These are phyloP conservation scores for Fusarium sp. DNA, from an alignment of 2,329 filamentous ascomycete species.

Conservation along the genomic window DNA sequence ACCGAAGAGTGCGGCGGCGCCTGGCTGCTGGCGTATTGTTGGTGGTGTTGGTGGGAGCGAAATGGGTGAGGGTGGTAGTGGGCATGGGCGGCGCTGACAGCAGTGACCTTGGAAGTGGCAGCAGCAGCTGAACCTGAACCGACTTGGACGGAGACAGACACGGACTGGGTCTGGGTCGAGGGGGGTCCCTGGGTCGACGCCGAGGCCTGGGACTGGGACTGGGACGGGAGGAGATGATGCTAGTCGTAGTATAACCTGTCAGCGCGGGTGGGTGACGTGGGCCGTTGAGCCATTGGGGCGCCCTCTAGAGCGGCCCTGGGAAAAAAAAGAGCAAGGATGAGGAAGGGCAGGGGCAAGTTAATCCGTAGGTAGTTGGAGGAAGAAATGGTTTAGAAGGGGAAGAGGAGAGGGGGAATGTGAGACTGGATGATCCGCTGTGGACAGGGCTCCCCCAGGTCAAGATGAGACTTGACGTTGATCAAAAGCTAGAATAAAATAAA, in stretches of 20 bases:
- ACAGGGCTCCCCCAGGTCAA: slow-evolving; percentile 29
- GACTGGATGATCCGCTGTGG: slow-evolving; percentile 26
- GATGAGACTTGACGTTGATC: slow-evolving; percentile 35
- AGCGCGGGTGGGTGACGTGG: slow-evolving; percentile 46
- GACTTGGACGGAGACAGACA: neutral
- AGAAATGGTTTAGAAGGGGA: slow-evolving; percentile 2
- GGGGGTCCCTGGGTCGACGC: slow-evolving; percentile 26
- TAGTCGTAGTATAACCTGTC: slow-evolving; percentile 40
- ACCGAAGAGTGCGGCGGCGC: slow-evolving; percentile 36
- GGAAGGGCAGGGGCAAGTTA: slow-evolving; percentile 20
- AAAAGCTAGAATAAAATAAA: slow-evolving; percentile 5
- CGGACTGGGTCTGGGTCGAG: neutral
- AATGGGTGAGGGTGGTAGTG: slow-evolving; percentile 33
- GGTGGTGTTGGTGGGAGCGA: slow-evolving; percentile 36
- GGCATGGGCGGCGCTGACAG: slow-evolving; percentile 11
- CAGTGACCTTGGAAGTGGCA: slow-evolving; percentile 16
- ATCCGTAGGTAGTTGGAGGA: slow-evolving; percentile 9
- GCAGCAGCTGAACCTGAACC: slow-evolving; percentile 32
- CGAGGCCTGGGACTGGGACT: slow-evolving; percentile 19
- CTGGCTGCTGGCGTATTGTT: slow-evolving; percentile 36
- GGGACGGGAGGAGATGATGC: slow-evolving; percentile 37
- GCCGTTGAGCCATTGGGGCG: slow-evolving; percentile 40
- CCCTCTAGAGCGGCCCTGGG: slow-evolving; percentile 5
- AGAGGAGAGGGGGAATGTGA: neutral
- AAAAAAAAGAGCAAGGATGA: slow-evolving; percentile 25